These are phyloP conservation scores for Solanum hybrid DNA, from an alignment of 305 asterid genomes.

Conservation along the genomic window DNA sequence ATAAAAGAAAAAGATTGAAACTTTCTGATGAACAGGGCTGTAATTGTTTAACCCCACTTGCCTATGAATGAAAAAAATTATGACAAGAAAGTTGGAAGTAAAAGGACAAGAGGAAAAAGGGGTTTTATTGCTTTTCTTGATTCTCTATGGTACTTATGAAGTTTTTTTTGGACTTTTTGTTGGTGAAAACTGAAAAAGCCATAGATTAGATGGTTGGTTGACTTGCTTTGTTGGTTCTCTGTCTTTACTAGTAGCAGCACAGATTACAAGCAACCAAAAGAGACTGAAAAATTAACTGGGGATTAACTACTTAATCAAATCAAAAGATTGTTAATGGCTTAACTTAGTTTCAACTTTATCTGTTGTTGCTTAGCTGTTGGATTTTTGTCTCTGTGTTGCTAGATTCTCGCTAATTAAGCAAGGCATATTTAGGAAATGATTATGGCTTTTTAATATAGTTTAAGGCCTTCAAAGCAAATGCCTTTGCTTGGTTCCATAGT, in stretches of 20 bases:
- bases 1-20: neutral
- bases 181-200: neutral
- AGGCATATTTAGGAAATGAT: neutral
- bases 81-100: neutral
- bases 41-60: neutral
- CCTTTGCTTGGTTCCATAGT: neutral
- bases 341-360: neutral
- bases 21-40: neutral
- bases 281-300: neutral
- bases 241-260: neutral
- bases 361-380: neutral
- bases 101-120: neutral
- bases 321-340: neutral
- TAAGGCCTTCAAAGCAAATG: neutral
- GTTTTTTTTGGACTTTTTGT: neutral
- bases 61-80: neutral
- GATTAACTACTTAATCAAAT: neutral
- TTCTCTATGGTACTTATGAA: neutral
- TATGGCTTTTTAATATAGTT: neutral
- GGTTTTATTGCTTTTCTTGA: neutral
- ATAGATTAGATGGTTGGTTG: slow-evolving; percentile 6
- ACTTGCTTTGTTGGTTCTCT: neutral
- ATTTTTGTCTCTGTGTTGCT: neutral
- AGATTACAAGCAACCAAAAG: neutral
- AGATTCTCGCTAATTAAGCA: neutral